phyloP scores from a whole-genome alignment of 2,329 filamentous ascomycete genomes.

The Tolypocladium sp. region DNA sequence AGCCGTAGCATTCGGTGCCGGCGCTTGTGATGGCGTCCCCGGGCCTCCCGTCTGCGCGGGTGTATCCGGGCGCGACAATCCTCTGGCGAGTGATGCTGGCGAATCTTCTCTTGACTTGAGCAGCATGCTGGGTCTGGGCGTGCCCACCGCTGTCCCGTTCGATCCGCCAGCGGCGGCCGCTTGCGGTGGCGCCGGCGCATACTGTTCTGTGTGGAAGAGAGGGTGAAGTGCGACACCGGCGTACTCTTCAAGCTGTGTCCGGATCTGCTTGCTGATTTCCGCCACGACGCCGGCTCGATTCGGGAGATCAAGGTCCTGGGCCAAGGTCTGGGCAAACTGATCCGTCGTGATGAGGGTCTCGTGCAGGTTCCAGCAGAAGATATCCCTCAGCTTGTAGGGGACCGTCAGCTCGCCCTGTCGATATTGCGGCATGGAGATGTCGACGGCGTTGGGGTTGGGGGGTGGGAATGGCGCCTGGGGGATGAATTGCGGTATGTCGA shows the following conservation, averaged over 20 bases:
- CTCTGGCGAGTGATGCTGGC: slow-evolving; percentile 23
- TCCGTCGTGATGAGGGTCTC: slow-evolving; percentile 91
- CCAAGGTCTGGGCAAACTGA: slow-evolving; percentile 83
- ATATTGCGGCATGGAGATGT: slow-evolving; percentile 70
- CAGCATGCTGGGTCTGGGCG: slow-evolving; percentile 18
- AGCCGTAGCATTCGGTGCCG: slow-evolving; percentile 53
- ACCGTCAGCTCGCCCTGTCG: slow-evolving; percentile 70
- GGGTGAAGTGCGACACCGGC: slow-evolving; percentile 90
- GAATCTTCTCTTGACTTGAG: slow-evolving; percentile 28
- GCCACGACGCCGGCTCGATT: slow-evolving; percentile 59
- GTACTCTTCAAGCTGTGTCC: slow-evolving; percentile 91
- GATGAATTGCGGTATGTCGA: slow-evolving; percentile 75
- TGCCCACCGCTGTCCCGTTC: slow-evolving; percentile 13
- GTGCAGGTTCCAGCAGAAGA: slow-evolving; percentile 97
- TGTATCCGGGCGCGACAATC: slow-evolving; percentile 44
- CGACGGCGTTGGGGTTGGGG: slow-evolving; percentile 52
- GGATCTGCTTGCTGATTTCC: slow-evolving; percentile 88
- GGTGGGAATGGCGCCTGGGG: slow-evolving; percentile 57
- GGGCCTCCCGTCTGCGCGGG: slow-evolving; percentile 42
- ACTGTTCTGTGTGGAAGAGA: slow-evolving; percentile 62
- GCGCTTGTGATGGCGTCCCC: slow-evolving; percentile 36
- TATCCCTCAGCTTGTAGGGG: slow-evolving; percentile 82
- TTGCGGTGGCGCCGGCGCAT: slow-evolving; percentile 15
- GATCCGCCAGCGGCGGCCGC: slow-evolving; percentile 4
- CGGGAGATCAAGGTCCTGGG: slow-evolving; percentile 88